Percentiles rank a stretch among this genome's conserved stretches.
phyloP scores from a whole-genome alignment of 139 green algal species.

The Closterium sp. region DNA sequence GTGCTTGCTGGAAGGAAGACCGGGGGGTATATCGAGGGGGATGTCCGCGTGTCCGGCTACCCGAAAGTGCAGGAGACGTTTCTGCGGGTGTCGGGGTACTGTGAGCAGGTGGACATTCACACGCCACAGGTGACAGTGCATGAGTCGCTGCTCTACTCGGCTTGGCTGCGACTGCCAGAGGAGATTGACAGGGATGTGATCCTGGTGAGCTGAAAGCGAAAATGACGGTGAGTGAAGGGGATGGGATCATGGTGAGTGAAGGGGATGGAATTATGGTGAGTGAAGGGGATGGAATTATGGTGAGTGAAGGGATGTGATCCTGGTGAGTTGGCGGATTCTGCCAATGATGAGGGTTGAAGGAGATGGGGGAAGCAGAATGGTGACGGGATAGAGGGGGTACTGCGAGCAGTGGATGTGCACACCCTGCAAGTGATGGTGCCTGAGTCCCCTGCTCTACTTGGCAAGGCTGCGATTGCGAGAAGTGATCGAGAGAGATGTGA shows the following conservation, averaged over 20 bases:
- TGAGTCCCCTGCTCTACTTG: too few species aligned
- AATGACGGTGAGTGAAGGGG: background rate
- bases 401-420: too few species aligned
- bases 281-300: background rate
- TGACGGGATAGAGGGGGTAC: too few species aligned
- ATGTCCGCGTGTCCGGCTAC: slow-evolving; percentile 61
- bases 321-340: too few species aligned
- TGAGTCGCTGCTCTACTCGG: slow-evolving; percentile 66
- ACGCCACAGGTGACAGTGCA: slow-evolving; percentile 58
- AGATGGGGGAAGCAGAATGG: too few species aligned
- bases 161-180: slow-evolving; percentile 62
- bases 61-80: slow-evolving; percentile 62
- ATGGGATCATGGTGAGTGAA: too few species aligned
- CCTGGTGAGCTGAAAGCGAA: background rate
- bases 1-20: slow-evolving; percentile 27
- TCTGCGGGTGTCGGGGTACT: slow-evolving; percentile 59
- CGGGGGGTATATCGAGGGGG: slow-evolving; percentile 47
- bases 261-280: too few species aligned
- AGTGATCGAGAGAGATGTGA: background rate
- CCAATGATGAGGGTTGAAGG: too few species aligned
- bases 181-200: slow-evolving; percentile 25
- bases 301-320: background rate
- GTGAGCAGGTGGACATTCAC: slow-evolving; percentile 37
- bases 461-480: too few species aligned
- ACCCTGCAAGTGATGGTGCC: too few species aligned